Evolutionary conservation across 345 rosid species (phyloP), one percentile per base, ranked within the genome.

Genomic region (Hevea brasiliensis): DNA sequence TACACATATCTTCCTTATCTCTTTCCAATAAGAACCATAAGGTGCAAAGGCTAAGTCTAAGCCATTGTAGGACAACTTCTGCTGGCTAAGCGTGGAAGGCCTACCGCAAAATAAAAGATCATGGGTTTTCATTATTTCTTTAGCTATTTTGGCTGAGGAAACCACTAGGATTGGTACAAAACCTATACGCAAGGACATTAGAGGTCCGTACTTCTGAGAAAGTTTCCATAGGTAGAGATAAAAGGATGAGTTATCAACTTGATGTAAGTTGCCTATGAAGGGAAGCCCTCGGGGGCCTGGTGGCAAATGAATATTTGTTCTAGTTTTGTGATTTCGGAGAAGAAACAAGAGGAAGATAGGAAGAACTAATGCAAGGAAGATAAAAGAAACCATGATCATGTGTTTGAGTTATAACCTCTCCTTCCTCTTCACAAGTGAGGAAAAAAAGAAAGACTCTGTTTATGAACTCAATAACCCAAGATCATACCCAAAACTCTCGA

Each of bases 61-160:
- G n/a, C 67, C 67, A 62, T 62, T 20, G 11, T 62, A 40, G 1
- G 67, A 62, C 12, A 62, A 40, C 40, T n/a, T 62, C 23, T 62
- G 47, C 9, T 37, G 67, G 23, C 48, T 26, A 20, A 62, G 48
- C 37, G 18, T 4, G 14, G 67, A 8, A 40, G 67, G 67, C 40
- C 4, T 12, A 13, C 51, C 13, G 13, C 14, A 10, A 10, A 47
- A 11, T 47, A 3, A 0, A 26, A 59, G 17, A 24, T 59, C 40
- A 8, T 59, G 17, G 15, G 62, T 59, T 59, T 24, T 24, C 62
- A 59, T 7, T 0, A 67, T 14, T 15, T 48, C 57, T 48, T 67
- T 29, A 2, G 71, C 59, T 59, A 67, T 67, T 67, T 67, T 47
- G 24, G 59, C 58, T 26, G 59, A 67, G 13, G 71, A 67, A 32